Conservation (phyloP, 176 grass and related monocot genomes). For the Rhynchospora tenuis region DNA sequence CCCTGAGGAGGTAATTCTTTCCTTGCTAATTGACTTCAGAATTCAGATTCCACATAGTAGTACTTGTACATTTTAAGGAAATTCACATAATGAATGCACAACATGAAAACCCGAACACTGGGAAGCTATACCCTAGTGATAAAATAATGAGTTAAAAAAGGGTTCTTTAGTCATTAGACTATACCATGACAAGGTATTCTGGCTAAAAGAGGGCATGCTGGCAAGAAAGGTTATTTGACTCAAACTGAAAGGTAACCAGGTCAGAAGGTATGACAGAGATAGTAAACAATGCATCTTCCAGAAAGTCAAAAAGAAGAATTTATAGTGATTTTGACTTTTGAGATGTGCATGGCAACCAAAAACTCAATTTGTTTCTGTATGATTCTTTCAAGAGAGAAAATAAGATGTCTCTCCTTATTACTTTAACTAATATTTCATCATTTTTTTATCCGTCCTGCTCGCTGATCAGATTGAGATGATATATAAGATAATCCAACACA, state of each 20-base stretch:
- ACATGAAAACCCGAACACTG: background rate
- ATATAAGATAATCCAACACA: slow-evolving; percentile 95
- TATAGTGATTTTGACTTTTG: background rate
- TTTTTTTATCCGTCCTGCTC: background rate
- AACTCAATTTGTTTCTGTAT: background rate
- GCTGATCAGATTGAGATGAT: slow-evolving; percentile 89
- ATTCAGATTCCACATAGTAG: background rate
- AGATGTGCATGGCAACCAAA: background rate
- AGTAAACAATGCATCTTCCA: background rate
- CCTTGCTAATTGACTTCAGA: background rate
- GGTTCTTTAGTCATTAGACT: background rate
- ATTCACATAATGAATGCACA: background rate
- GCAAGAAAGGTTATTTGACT: background rate
- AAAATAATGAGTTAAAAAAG: background rate
- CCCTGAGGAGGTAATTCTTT: slow-evolving; percentile 59
- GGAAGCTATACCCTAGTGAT: background rate
- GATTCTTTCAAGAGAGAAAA: background rate
- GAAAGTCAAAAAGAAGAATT: background rate
- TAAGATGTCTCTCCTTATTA: background rate
- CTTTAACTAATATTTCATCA: background rate
- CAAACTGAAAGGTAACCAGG: background rate
- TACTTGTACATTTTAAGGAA: background rate
- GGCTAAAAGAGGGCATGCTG: background rate
- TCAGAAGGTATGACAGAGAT: background rate
- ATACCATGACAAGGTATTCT: background rate